Evolutionary conservation across 2,329 filamentous ascomycete species (phyloP).

Genomic region (Achaetomium macrosporum): DNA sequence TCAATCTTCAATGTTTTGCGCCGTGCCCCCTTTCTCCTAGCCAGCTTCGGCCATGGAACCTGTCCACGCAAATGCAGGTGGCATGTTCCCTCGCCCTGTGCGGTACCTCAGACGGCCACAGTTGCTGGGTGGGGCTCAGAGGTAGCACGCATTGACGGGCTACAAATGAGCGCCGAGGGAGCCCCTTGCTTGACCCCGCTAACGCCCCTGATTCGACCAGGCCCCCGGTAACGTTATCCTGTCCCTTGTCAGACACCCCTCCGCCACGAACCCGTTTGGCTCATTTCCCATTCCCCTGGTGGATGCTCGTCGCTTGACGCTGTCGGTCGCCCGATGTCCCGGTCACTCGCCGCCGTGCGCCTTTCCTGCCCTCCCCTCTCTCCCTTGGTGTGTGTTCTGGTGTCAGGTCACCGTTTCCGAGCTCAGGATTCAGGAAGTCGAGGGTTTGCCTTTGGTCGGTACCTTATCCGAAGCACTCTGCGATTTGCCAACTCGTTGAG

Average conservation of each 20-base stretch:
- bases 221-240: slow-evolving; percentile 14
- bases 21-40: slow-evolving; percentile 12
- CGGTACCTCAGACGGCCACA: slow-evolving; percentile 6
- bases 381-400: slow-evolving; percentile 5
- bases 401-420: slow-evolving; percentile 3
- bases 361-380: slow-evolving; percentile 12
- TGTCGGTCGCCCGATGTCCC: slow-evolving; percentile 13
- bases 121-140: slow-evolving; percentile 7
- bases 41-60: neutral
- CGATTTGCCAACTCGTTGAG: neutral
- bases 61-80: no score
- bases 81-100: no score
- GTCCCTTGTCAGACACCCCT: slow-evolving; percentile 16
- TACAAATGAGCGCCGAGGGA: slow-evolving; percentile 16
- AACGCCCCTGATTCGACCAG: slow-evolving; percentile 23
- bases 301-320: slow-evolving; percentile 7
- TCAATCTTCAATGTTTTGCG: slow-evolving; percentile 14
- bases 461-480: slow-evolving; percentile 9
- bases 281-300: slow-evolving; percentile 19
- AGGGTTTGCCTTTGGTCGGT: neutral
- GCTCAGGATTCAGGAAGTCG: neutral
- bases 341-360: neutral
- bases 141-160: slow-evolving; percentile 16
- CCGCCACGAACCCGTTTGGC: slow-evolving; percentile 12
- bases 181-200: slow-evolving; percentile 13